Percentiles rank a stretch among this genome's conserved stretches.
These are phyloP conservation scores for Trapa incisa DNA, from an alignment of 345 rosid species.

Conservation along the genomic window DNA sequence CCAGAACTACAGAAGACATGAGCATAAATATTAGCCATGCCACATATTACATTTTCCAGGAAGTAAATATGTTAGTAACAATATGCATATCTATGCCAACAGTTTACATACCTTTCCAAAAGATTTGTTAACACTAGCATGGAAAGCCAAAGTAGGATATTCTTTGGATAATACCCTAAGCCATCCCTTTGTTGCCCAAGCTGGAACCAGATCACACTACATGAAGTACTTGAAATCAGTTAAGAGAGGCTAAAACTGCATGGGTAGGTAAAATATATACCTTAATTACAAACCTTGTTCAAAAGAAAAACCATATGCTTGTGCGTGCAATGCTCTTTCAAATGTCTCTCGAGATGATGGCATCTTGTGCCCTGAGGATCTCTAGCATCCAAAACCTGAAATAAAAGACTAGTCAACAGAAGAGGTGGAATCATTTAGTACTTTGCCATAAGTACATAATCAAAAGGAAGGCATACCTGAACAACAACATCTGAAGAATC, in stretches of 20 bases:
- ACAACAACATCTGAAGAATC: slow-evolving; percentile 95
- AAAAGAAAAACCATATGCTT: slow-evolving; percentile 81
- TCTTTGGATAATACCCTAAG: slow-evolving; percentile 77
- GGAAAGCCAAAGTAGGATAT: slow-evolving; percentile 92
- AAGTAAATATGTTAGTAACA: background rate
- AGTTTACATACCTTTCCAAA: slow-evolving; percentile 67
- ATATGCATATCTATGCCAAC: background rate
- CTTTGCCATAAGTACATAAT: background rate
- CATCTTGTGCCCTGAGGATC: slow-evolving; percentile 94
- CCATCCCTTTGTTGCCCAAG: slow-evolving; percentile 97
- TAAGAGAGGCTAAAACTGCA: background rate
- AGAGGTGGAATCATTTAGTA: background rate
- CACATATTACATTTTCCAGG: background rate
- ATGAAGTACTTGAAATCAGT: background rate
- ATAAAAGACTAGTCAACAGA: background rate
- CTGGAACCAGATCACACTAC: slow-evolving; percentile 93
- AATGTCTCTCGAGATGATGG: slow-evolving; percentile 66
- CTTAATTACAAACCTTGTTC: slow-evolving; percentile 53
- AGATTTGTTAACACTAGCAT: slow-evolving; percentile 81
- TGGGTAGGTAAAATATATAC: background rate
- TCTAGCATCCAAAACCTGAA: slow-evolving; percentile 95
- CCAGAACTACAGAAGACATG: background rate
- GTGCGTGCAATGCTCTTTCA: slow-evolving; percentile 87
- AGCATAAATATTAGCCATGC: background rate
- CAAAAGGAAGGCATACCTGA: slow-evolving; percentile 37